Conservation (phyloP, 495 filamentous ascomycete genomes). For the Penicillium salamii region DNA sequence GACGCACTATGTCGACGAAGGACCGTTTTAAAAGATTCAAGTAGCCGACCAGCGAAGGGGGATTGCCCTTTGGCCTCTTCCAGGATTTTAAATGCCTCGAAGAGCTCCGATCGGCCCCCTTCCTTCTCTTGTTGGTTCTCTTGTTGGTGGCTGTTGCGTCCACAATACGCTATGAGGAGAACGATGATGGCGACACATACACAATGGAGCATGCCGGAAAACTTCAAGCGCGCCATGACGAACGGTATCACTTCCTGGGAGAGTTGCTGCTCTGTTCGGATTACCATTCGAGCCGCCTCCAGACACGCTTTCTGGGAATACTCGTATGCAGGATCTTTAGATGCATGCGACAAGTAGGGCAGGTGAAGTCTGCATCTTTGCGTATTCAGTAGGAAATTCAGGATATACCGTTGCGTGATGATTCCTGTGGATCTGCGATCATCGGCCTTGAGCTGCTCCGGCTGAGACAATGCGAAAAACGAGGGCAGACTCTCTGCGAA, state of each 20-base stretch:
- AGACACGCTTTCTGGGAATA: constrained; percentile 36
- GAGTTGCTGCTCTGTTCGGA: constrained; percentile 26
- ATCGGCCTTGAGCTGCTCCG: constrained; percentile 1
- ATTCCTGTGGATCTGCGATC: constrained; percentile 17
- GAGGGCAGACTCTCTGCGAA: constrained; percentile 23
- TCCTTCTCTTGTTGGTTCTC: constrained; percentile 15
- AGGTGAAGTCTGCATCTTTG: constrained; percentile 43
- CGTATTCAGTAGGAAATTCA: constrained; percentile 31
- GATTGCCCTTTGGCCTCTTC: constrained; percentile 32
- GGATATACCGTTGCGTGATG: constrained; percentile 30
- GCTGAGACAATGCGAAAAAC: constrained; percentile 16
- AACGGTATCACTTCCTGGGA: constrained; percentile 19
- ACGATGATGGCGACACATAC: constrained; percentile 39
- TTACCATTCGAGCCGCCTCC: constrained; percentile 31
- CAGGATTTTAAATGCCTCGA: constrained; percentile 32
- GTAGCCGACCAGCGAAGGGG: constrained; percentile 28
- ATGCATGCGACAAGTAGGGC: constrained; percentile 29
- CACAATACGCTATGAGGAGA: constrained; percentile 34
- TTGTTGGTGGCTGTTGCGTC: constrained; percentile 9
- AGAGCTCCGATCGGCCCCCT: constrained; percentile 24
- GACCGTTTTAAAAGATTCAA: constrained; percentile 32
- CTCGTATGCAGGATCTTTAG: constrained; percentile 22
- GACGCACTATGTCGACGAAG: constrained; percentile 27
- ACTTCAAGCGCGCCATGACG: constrained; percentile 15
- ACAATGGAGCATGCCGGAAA: constrained; percentile 27